Evolutionary conservation across 2,329 filamentous ascomycete genomes (phyloP), one percentile per base, ranked within the genome.

Genomic region (Aspergillus sclerotialis): DNA sequence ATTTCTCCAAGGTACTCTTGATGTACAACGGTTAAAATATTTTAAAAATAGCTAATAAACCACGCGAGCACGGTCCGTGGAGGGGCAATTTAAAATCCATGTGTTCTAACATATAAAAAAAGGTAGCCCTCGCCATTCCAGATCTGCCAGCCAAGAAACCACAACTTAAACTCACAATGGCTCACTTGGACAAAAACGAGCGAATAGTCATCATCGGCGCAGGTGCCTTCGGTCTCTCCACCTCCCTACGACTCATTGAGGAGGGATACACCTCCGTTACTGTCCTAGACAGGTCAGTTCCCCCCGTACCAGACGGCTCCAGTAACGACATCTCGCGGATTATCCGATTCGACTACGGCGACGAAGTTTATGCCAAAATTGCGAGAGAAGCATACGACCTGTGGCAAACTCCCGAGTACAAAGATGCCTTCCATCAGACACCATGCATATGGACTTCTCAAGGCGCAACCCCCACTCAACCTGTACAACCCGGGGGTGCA

Each of bases 301-400:
- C 55, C n/a, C 56, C 55, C 2, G 56, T 58, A 2, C 46, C 49
- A 31, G 61, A 64, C 37, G 61, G 60, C 2, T 59, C 58, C 4
- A 63, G 60, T 28, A 55, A 59, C 24, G 62, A 65, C 31, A 61
- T 63, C 16, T 63, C 61, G 1, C 52, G 61, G 1, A 48, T 63
- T 1, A 60, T 65, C 13, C 50, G 61, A 4, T 56, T 57, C 31
- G 55, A 94, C 68, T 95, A 95, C 53, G 79, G 82, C 2, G 79
- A 89, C 50, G 65, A 75, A 0, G 70, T 80, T 14, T 94, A 94
- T 61, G 76, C 85, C 2, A 62, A 68, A 9, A 75, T 94, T 25
- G 84, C 78, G 12, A 70, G 75, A 24, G 68, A 78, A 31, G 85
- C 86, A 1, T 82, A 83, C 52, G 61, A 67, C 82, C 84, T 77